Conservation (phyloP, 768 basidiomycete genomes). For the Pulveroboletus sp. region DNA sequence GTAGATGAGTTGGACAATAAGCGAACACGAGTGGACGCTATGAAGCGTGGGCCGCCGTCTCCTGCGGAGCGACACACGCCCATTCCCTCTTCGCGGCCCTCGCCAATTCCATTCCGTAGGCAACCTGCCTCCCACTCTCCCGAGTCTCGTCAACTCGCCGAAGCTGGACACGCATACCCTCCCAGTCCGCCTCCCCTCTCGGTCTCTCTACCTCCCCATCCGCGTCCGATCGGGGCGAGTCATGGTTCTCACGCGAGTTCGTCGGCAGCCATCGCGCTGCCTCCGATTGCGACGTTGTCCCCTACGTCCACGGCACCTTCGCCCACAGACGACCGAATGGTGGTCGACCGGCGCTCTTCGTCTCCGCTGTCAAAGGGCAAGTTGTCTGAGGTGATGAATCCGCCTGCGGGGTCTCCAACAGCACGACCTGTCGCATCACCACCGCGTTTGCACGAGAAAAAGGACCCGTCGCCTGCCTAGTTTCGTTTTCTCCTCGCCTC, state of each 20-base stretch:
- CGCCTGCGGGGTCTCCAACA: slow-evolving; percentile 46
- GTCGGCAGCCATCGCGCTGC: slow-evolving; percentile 48
- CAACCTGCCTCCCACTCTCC: slow-evolving; percentile 68
- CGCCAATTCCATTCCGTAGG: slow-evolving; percentile 69
- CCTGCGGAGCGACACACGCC: slow-evolving; percentile 52
- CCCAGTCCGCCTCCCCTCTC: slow-evolving; percentile 52
- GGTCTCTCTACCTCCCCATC: slow-evolving; percentile 66
- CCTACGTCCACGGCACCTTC: slow-evolving; percentile 56
- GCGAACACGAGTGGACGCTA: slow-evolving; percentile 55
- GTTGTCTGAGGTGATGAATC: slow-evolving; percentile 47
- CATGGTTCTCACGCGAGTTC: slow-evolving; percentile 36
- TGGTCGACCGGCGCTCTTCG: slow-evolving; percentile 36
- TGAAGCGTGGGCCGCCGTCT: slow-evolving; percentile 50
- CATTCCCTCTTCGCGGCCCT: slow-evolving; percentile 56
- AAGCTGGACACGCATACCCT: slow-evolving; percentile 34
- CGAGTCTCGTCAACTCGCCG: slow-evolving; percentile 48
- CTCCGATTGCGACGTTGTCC: slow-evolving; percentile 67
- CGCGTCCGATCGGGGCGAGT: slow-evolving; percentile 60
- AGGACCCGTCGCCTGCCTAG: slow-evolving; percentile 26
- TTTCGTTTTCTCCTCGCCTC: slow-evolving; percentile 1
- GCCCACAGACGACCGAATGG: slow-evolving; percentile 39
- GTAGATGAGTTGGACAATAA: slow-evolving; percentile 59
- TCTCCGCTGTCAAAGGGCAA: slow-evolving; percentile 52
- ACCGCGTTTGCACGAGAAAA: slow-evolving; percentile 35
- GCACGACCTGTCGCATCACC: slow-evolving; percentile 54